Percentiles rank a stretch among this genome's conserved stretches.
Evolutionary conservation across 352 stramenopile genomes (phyloP).

Genomic region (Plasmopara muralis): DNA sequence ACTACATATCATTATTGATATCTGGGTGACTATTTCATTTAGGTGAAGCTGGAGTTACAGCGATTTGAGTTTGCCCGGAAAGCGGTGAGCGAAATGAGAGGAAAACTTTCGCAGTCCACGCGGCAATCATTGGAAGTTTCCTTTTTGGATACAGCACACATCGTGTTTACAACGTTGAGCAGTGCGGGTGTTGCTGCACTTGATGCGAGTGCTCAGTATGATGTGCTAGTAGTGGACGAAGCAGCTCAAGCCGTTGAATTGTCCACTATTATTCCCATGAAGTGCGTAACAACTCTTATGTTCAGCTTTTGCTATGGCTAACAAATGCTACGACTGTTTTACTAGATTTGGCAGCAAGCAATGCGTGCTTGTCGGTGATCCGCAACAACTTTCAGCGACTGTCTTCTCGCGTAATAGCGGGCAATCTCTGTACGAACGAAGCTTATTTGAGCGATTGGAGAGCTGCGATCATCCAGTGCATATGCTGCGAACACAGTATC

Average conservation of each 20-base stretch:
- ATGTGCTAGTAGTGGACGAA: constrained; percentile 85
- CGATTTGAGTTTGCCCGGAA: constrained; percentile 72
- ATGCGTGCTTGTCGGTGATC: constrained; percentile 90
- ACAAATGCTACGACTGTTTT: background rate
- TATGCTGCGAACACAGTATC: constrained; percentile 85
- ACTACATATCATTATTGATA: background rate
- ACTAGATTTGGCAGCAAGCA: constrained; percentile 81
- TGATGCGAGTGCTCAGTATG: constrained; percentile 68
- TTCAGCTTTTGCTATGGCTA: constrained; percentile 4
- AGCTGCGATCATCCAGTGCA: constrained; percentile 82
- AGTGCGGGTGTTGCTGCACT: constrained; percentile 78
- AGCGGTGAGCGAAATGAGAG: constrained; percentile 49
- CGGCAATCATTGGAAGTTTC: constrained; percentile 80
- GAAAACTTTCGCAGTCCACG: constrained; percentile 55
- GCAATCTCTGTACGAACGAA: constrained; percentile 85
- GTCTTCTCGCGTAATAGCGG: constrained; percentile 86
- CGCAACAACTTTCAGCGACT: constrained; percentile 90
- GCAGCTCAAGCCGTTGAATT: constrained; percentile 81
- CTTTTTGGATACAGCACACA: constrained; percentile 86
- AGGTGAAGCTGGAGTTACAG: constrained; percentile 81
- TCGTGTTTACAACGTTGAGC: constrained; percentile 90
- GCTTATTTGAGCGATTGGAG: constrained; percentile 90
- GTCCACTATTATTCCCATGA: constrained; percentile 87
- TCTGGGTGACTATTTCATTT: background rate
- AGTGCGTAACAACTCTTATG: constrained; percentile 39